Evolutionary conservation across 2,329 filamentous ascomycete genomes (phyloP).

Genomic region (Beauveria pseudobassiana): DNA sequence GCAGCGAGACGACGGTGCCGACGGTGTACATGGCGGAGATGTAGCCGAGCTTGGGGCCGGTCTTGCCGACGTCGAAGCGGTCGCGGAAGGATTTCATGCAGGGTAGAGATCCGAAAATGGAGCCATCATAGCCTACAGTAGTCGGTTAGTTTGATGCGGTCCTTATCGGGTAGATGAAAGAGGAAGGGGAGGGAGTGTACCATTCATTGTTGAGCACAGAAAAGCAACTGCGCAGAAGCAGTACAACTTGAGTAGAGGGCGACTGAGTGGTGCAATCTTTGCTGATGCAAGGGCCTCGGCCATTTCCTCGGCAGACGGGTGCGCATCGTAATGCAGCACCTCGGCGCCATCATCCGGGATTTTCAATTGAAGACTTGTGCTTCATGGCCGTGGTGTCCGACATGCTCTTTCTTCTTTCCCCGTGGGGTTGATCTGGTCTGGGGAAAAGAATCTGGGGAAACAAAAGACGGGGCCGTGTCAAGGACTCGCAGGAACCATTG

Average conservation of each 20-base stretch:
- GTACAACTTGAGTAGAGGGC: conserved; percentile 13
- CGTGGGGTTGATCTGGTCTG: neutral
- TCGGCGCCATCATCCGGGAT: neutral
- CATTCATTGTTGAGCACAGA: conserved; percentile 15
- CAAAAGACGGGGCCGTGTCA: neutral
- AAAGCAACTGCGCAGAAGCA: conserved; percentile 12
- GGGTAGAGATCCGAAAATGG: conserved; percentile 43
- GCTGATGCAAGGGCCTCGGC: conserved; percentile 12
- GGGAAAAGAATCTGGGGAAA: neutral
- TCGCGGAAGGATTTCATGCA: conserved; percentile 8
- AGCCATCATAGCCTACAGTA: conserved; percentile 34
- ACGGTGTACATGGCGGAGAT: conserved; percentile 11
- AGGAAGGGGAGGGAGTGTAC: neutral
- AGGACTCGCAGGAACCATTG: neutral
- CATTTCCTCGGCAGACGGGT: conserved; percentile 11
- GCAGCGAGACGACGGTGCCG: conserved; percentile 5
- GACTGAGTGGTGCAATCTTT: conserved; percentile 7
- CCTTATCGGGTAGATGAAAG: neutral
- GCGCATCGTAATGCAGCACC: conserved; percentile 1
- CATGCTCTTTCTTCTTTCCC: neutral
- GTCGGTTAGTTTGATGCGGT: neutral
- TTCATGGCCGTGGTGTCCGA: neutral
- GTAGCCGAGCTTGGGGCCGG: conserved; percentile 6
- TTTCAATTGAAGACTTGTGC: conserved; percentile 4
- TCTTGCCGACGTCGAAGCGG: conserved; percentile 1